Evolutionary conservation across 2,329 filamentous ascomycete genomes (phyloP), one percentile per base, ranked within the genome.

Genomic region (Phialemoniopsis sp.): DNA sequence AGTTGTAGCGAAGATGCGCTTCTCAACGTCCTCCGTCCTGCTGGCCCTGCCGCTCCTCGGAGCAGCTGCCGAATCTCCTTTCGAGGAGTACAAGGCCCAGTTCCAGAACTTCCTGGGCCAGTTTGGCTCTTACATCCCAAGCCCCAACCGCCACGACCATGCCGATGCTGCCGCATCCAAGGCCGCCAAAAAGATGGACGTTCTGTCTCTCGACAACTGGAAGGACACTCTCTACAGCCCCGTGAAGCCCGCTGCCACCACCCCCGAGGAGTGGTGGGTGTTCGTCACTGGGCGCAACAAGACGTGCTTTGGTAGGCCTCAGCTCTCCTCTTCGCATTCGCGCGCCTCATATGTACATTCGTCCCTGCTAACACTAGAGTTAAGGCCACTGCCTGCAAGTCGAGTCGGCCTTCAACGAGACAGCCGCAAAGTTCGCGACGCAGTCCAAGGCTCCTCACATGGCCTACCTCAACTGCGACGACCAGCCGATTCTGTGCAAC

Each of bases 251-350:
- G 76, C 63, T 19, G 73, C 76, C 45, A 75, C 76, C 10, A 72
- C 65, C 8, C 82, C 85, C 5, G 82, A 85, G 62, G 82, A 89
- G 63, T 89, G 84, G 84, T 82, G 85, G 71, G 68, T 91, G 45
- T 72, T 86, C 49, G 66, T 88, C 49, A 86, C 81, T 9, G 87
- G 87, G 40, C 72, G 84, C 50, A 89, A 90, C 71, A 84, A 81
- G 67, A 89, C 86, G 26, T 91, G 87, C 67, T 83, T 75, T 56
- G 75, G 77, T 80, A 66, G 42, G 71, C 16, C 33, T n/a, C 18
- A 29, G 18, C n/a, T 40, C 38, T 19, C 42, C 15, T 34, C 38
- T 30, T 13, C 16, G 17, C 17, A 33, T 28, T n/a, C 13, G 15
- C 17, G 13, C 21, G 15, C 10, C 7, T 12, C 10, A n/a, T 21